Evolutionary conservation across 768 basidiomycete species (phyloP).

Genomic region (Leccinum imitatum): DNA sequence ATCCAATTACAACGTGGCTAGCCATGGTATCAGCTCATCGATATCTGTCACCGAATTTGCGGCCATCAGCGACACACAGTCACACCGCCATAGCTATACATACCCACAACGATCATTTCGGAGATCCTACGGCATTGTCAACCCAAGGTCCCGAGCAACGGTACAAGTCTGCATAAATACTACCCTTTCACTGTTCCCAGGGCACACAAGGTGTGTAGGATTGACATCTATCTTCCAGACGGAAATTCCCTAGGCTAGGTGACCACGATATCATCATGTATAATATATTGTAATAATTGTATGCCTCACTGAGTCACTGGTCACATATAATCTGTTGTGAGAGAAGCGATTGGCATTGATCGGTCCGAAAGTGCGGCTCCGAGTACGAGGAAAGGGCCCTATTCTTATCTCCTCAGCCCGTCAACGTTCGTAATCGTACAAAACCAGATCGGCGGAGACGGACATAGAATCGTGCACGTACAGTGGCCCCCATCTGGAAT

Average conservation of each 20-base stretch:
- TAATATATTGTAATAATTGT: neutral
- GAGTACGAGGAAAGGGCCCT: neutral
- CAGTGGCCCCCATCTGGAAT: conserved; percentile 1
- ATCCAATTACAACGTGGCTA: neutral
- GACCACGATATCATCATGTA: neutral
- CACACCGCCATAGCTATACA: neutral
- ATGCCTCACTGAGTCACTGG: conserved; percentile 3
- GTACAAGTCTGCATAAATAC: neutral
- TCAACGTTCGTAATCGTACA: conserved; percentile 1
- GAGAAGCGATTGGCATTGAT: conserved; percentile 12
- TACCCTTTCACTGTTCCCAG: conserved; percentile 3
- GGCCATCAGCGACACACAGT: neutral
- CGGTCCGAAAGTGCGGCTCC: conserved; percentile 12
- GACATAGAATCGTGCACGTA: neutral
- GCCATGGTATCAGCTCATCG: neutral
- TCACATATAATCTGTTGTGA: conserved; percentile 6
- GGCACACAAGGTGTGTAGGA: neutral
- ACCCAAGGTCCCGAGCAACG: neutral
- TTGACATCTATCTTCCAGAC: neutral
- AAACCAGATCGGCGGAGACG: neutral
- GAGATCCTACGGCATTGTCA: neutral
- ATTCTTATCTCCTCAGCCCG: conserved; percentile 12
- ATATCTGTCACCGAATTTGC: neutral
- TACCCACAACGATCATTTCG: neutral
- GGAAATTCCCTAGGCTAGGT: neutral